Evolutionary conservation across 2,329 filamentous ascomycete genomes (phyloP), one percentile per base, ranked within the genome.

Genomic region (Neoscytalidium dimidiatum): DNA sequence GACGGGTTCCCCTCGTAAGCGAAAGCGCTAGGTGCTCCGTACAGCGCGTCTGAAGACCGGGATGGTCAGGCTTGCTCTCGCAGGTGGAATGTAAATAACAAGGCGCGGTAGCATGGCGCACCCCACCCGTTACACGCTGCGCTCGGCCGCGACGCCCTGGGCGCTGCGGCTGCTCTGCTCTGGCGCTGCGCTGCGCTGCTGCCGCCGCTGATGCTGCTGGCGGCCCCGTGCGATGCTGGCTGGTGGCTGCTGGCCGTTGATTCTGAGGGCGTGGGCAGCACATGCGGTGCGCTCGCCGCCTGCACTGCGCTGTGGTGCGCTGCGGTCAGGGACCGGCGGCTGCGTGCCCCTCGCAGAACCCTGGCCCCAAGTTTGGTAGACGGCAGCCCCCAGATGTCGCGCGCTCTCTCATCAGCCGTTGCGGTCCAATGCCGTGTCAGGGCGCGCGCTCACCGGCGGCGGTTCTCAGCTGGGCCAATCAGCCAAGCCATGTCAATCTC

Each of bases 31-130:
- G 49, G 17, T 14, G 49, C 29, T 52, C 19, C n/a, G 43, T 41
- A 41, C 38, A 52, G 49, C 17, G 49, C 49, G 56, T 41, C 28
- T 44, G 41, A 41, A 41, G 56, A 60, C 56, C 56, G 56, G 56
- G 56, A 60, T 52, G 23, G 23, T 49, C 19, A 21, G 23, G 19
- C 35, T 41, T 38, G 52, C 23, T 29, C 38, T 56, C 51, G 43
- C 35, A 60, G 56, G 56, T 60, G 58, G 58, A 62, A 62, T 62
- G 58, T 62, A 44, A 62, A 62, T 44, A 62, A 51, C 28, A 29
- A 44, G 56, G 56, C 38, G 43, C 56, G n/a, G 26, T n/a, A 60
- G 56, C 43, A 46, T 60, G 56, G 56, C 56, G 28, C 19, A n/a
- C 38, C 56, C 56, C 56, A 41, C 56, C 56, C 44, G 60, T 51